Base-by-base conservation (phyloP, 1,284 basidiomycete genomes). In the Clitocybe nebularis region DNA sequence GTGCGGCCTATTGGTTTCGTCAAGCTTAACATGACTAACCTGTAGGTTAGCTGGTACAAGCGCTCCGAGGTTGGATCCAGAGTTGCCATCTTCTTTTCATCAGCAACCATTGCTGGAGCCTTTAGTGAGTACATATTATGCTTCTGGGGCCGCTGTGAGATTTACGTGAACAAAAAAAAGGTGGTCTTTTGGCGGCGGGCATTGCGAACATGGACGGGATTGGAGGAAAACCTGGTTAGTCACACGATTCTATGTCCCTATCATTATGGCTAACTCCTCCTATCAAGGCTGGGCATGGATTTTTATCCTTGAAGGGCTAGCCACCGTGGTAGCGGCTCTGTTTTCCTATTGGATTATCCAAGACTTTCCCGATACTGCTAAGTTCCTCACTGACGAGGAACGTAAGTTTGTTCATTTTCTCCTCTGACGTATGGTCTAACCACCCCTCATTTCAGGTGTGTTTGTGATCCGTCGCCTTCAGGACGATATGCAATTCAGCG, bases 281-380 rank as follows among this genome's bases (percentile, higher is more conserved):
- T 19, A 35, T 22, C 13, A 30, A 65, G 67, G 60, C 7, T 77
- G 74, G 72, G 67, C 72, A 9, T 83, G 81, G 81, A 84, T 87
- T 42, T 85, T 88, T 61, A 88, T 89, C 46, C 64, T 90, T 3
- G 86, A 89, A 61, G 87, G 86, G 7, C 64, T 89, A 26, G 68
- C 77, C 32, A 90, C 87, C 0, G 67, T 88, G 22, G 14, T 68
- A 8, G 53, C 61, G 22, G 60, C 63, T 10, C 44, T 67, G 5
- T 57, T 69, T 10, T 84, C 83, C 2, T 88, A 76, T 64, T 89
- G 79, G 76, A 69, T 88, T 44, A 78, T 89, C 46, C 77, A 83
- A 55, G 87, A 89, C 61, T 90, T 89, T 61, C 87, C 86, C 1
- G 83, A 85, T 51, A 79, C 75, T 0, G 85, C 86, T 24, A 83